A percentile compares a stretch with the other conserved stretches of the same genome.
These are phyloP conservation scores for Cytospora schulzeri DNA, from an alignment of 2,329 filamentous ascomycete species.

Conservation along the genomic window DNA sequence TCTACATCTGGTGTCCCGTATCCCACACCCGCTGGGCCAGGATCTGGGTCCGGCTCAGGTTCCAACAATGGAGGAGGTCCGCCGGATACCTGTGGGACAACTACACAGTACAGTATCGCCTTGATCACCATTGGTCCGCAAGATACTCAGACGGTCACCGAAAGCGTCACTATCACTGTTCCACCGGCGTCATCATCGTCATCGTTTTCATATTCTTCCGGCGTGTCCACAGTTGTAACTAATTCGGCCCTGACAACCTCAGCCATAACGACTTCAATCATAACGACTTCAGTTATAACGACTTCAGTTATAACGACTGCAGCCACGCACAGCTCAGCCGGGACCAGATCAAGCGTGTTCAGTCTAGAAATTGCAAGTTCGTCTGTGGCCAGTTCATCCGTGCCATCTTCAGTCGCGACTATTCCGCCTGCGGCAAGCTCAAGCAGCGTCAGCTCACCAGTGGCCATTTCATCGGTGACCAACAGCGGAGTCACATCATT, in stretches of 20 bases:
- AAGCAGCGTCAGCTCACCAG: too few species aligned
- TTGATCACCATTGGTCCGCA: background rate
- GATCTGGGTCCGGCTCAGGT: background rate
- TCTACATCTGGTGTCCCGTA: background rate
- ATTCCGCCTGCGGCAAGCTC: too few species aligned
- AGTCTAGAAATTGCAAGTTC: too few species aligned
- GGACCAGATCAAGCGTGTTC: too few species aligned
- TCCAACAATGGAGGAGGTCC: background rate
- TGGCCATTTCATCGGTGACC: too few species aligned
- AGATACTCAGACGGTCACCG: background rate
- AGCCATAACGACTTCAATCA: background rate
- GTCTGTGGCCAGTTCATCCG: too few species aligned
- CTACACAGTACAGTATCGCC: background rate
- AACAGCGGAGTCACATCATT: background rate
- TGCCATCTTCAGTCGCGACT: too few species aligned
- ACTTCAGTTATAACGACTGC: background rate
- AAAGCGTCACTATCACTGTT: background rate
- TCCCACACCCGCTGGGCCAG: background rate
- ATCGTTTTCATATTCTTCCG: background rate
- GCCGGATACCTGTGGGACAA: background rate
- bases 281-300: background rate
- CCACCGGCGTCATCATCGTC: background rate
- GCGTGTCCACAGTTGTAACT: background rate
- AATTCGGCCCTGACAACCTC: background rate
- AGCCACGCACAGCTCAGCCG: too few species aligned